Evolutionary conservation across 1,139 yeast genomes (phyloP), one percentile per base, ranked within the genome.

Genomic region (Candida sanyaensis): DNA sequence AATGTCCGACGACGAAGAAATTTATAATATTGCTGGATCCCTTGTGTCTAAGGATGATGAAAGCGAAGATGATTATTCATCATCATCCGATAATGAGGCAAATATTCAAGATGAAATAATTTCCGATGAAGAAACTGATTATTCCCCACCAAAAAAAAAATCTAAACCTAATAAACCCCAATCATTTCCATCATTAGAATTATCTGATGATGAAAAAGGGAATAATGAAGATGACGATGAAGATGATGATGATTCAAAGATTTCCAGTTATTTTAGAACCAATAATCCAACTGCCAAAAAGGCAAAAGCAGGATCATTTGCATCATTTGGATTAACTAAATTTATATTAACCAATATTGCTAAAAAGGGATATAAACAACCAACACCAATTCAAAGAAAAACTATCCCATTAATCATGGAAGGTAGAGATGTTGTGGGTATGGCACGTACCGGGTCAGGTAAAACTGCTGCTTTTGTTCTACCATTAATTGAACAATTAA

Each of bases 361-460:
- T 48, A 84, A 83, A 54, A 92, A 90, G 63, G 99, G 99, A 0
- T 95, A 84, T 71, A 86, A 84, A 58, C 96, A 88, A 57, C 99
- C 99, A 8, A 95, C 99, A 0, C 99, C 99, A 1, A 95, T 95
- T 64, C 99, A 95, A 69, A 78, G 99, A 54, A 92, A 92, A 63
- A 86, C 99, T 3, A 89, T 95, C 49, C 99, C 99, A 1, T 75
- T 91, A 49, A 85, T 93, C 48, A 73, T 93, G 73, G 92, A 88
- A 50, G 86, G 83, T 50, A 78, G 96, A 61, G 99, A 95, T 69
- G 96, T 95, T 32, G 99, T 95, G 21, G 99, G 98, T 61, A 95
- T 95, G 97, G 99, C 99, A 21, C 81, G 98, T 62, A 95, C 99
- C 1, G 99, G 99, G 60, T 88, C 97, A 30, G 99, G 99, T 75